Conservation (phyloP, 225 moss, liverwort and hornwort genomes). For the Polytrichum formosum region DNA sequence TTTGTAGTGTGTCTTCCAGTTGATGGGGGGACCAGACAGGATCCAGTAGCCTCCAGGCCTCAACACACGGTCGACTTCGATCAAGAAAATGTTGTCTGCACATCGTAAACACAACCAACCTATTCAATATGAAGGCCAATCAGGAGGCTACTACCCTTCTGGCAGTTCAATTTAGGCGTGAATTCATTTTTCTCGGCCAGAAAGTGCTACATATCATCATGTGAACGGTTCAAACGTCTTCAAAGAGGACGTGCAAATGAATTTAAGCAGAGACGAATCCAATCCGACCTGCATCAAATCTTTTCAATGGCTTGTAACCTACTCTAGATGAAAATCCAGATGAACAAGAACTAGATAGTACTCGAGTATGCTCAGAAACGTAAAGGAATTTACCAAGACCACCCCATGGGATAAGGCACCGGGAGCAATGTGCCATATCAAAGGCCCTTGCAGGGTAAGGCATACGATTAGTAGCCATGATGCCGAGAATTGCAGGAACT, state of each 20-base stretch:
- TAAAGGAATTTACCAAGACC: conserved; percentile 16
- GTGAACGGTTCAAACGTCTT: conserved; percentile 16
- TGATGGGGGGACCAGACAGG: conserved; percentile 83
- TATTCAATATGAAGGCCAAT: background rate
- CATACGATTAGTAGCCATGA: conserved; percentile 75
- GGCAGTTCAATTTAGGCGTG: background rate
- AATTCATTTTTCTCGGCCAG: conserved; percentile 5
- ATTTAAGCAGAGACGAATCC: too few species aligned
- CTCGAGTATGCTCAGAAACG: background rate
- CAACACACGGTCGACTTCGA: conserved; percentile 86
- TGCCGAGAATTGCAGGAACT: conserved; percentile 85
- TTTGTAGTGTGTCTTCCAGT: conserved; percentile 64
- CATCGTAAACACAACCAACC: background rate
- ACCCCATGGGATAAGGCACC: conserved; percentile 90
- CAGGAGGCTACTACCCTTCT: too few species aligned
- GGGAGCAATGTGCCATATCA: conserved; percentile 97
- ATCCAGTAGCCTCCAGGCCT: conserved; percentile 95
- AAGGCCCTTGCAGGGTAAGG: conserved; percentile 88
- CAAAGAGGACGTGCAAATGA: background rate
- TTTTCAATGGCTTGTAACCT: background rate
- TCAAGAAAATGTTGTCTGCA: conserved; percentile 71
- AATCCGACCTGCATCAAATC: too few species aligned
- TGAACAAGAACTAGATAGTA: background rate
- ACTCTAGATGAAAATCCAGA: background rate
- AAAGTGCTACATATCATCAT: conserved; percentile 1